Conservation (phyloP, 257 asterid species). For the Fraxinus quadrangulata region DNA sequence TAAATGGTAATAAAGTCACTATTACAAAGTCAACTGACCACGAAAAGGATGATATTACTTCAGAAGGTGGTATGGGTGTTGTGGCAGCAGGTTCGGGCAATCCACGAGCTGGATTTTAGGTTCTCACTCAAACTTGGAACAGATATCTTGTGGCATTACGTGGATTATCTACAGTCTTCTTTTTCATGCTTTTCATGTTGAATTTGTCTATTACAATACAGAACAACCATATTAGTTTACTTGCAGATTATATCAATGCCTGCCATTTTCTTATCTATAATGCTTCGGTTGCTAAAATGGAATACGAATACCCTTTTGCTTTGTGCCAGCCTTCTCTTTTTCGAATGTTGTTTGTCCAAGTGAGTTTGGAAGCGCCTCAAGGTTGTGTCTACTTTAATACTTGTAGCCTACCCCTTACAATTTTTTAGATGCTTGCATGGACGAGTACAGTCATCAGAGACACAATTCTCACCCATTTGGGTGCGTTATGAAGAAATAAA, state of each 20-base stretch:
- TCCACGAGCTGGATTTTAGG: slow-evolving; percentile 78
- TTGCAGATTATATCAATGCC: neutral
- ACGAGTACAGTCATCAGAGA: no score
- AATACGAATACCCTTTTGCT: neutral
- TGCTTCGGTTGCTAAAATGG: neutral
- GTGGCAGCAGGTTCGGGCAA: slow-evolving; percentile 84
- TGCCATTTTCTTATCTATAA: neutral
- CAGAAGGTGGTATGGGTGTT: slow-evolving; percentile 76
- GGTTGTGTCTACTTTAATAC: neutral
- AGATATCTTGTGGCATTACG: neutral
- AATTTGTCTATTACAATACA: neutral
- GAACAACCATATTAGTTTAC: neutral
- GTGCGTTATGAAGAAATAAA: no score
- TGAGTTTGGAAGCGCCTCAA: neutral
- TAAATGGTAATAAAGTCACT: slow-evolving; percentile 31
- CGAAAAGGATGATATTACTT: slow-evolving; percentile 26
- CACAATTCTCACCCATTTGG: neutral
- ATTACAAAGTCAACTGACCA: slow-evolving; percentile 15
- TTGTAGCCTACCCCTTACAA: no score
- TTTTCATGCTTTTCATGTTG: neutral
- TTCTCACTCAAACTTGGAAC: neutral
- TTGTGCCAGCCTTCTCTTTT: neutral
- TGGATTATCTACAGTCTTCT: neutral
- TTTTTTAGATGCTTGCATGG: neutral
- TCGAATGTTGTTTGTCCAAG: neutral